Evolutionary conservation across 2,329 filamentous ascomycete genomes (phyloP).

Genomic region (Fusarium buharicum): DNA sequence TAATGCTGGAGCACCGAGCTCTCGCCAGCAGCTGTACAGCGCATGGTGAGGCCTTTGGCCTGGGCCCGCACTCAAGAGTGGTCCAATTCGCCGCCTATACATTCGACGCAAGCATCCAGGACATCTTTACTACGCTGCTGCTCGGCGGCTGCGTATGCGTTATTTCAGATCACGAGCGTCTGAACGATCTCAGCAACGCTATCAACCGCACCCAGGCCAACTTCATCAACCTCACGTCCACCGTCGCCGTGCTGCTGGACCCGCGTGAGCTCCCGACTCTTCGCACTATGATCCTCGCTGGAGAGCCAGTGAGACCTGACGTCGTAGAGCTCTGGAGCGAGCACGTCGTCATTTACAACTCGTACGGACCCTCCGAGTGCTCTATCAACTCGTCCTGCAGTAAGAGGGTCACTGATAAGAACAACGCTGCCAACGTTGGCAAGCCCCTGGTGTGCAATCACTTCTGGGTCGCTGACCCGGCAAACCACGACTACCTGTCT

Average conservation of each 20-base stretch:
- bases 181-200: slow-evolving; percentile 26
- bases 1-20: slow-evolving; percentile 30
- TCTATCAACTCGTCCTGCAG: slow-evolving; percentile 27
- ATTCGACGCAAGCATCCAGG: slow-evolving; percentile 32
- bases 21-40: slow-evolving; percentile 29
- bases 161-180: slow-evolving; percentile 32
- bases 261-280: no score
- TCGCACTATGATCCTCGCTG: no score
- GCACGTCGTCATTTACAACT: no score
- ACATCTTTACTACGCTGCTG: slow-evolving; percentile 29
- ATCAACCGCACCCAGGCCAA: slow-evolving; percentile 25
- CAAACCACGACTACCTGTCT: slow-evolving; percentile 3
- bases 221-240: no score
- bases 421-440: no score
- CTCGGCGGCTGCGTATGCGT: slow-evolving; percentile 32
- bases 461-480: slow-evolving; percentile 31
- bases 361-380: slow-evolving; percentile 32
- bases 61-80: slow-evolving; percentile 32
- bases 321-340: slow-evolving; percentile 31
- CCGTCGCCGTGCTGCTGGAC: no score
- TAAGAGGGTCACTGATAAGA: slow-evolving; percentile 27
- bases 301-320: no score
- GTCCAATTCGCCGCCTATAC: slow-evolving; percentile 38
- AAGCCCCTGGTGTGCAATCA: slow-evolving; percentile 25
- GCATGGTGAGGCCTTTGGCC: slow-evolving; percentile 14